phyloP scores from a whole-genome alignment of 306 rosid species.

The Malus asiatica region DNA sequence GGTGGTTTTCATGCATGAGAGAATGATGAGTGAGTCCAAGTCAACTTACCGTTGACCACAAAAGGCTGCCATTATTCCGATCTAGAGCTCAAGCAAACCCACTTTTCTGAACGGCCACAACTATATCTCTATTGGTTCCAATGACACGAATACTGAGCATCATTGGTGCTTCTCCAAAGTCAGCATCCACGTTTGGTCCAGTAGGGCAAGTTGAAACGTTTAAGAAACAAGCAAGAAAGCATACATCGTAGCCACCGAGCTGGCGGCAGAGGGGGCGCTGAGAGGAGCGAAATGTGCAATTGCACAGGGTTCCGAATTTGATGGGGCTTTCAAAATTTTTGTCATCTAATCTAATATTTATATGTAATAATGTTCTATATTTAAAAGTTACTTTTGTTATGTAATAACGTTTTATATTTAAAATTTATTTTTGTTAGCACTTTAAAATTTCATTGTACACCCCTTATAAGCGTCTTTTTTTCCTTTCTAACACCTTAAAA shows the following conservation, averaged over 20 bases:
- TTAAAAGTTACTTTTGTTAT: no score
- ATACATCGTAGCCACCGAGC: conserved; percentile 64
- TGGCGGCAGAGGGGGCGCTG: conserved; percentile 6
- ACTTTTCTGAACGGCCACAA: conserved; percentile 55
- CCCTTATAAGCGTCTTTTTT: no score
- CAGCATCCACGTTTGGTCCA: conserved; percentile 42
- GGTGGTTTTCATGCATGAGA: no score
- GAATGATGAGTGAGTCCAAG: conserved; percentile 32
- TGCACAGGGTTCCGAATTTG: no score
- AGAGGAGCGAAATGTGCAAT: no score
- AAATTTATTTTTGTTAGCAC: no score
- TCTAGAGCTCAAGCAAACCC: conserved; percentile 60
- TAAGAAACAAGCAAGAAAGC: conserved; percentile 35
- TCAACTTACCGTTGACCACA: conserved; percentile 39
- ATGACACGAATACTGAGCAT: conserved; percentile 22
- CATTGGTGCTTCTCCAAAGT: conserved; percentile 56
- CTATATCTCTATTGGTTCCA: conserved; percentile 33
- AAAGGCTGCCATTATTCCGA: conserved; percentile 36
- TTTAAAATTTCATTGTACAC: no score
- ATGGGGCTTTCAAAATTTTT: no score
- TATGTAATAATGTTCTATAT: no score
- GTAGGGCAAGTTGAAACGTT: conserved; percentile 35
- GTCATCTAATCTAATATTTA: no score
- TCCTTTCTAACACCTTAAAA: no score
- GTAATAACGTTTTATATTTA: no score